phyloP scores from a whole-genome alignment of 306 rosid species.

The Trifolium pratense region DNA sequence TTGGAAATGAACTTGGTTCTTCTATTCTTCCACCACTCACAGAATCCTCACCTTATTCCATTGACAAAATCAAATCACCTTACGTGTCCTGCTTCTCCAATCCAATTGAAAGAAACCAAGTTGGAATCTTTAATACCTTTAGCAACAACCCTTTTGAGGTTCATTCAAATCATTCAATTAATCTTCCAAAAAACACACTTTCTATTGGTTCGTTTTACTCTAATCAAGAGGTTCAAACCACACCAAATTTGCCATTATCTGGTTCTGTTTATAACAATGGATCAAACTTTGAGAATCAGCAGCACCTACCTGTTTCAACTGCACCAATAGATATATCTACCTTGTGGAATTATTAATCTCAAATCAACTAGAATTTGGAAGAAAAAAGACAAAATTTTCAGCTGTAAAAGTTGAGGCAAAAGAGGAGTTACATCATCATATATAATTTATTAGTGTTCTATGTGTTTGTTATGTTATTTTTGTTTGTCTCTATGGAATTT shows the following conservation, averaged over 20 bases:
- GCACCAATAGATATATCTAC: slow-evolving; percentile 49
- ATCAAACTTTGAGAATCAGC: slow-evolving; percentile 54
- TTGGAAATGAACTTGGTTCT: slow-evolving; percentile 54
- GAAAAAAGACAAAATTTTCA: too few relatives aligned
- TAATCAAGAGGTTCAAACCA: slow-evolving; percentile 38
- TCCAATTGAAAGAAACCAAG: slow-evolving; percentile 57
- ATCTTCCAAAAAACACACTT: slow-evolving; percentile 40
- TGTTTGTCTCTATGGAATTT: slow-evolving; percentile 36
- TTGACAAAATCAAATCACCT: slow-evolving; percentile 47
- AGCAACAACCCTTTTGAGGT: slow-evolving; percentile 42
- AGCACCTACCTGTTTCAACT: slow-evolving; percentile 44
- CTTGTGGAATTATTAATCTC: slow-evolving; percentile 60
- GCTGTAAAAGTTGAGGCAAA: too few relatives aligned
- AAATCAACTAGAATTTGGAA: not conserved
- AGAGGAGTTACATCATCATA: too few relatives aligned
- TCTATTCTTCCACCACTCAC: slow-evolving; percentile 68
- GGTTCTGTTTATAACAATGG: slow-evolving; percentile 43
- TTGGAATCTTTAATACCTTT: slow-evolving; percentile 51
- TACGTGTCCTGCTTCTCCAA: slow-evolving; percentile 99
- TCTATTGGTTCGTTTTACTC: slow-evolving; percentile 34
- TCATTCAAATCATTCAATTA: slow-evolving; percentile 39
- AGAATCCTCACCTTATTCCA: slow-evolving; percentile 56
- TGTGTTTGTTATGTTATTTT: not conserved
- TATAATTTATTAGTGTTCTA: not conserved
- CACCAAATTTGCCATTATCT: slow-evolving; percentile 38